phyloP scores from a whole-genome alignment of 768 basidiomycete genomes.

The Leucosporidium creatinivorum region DNA sequence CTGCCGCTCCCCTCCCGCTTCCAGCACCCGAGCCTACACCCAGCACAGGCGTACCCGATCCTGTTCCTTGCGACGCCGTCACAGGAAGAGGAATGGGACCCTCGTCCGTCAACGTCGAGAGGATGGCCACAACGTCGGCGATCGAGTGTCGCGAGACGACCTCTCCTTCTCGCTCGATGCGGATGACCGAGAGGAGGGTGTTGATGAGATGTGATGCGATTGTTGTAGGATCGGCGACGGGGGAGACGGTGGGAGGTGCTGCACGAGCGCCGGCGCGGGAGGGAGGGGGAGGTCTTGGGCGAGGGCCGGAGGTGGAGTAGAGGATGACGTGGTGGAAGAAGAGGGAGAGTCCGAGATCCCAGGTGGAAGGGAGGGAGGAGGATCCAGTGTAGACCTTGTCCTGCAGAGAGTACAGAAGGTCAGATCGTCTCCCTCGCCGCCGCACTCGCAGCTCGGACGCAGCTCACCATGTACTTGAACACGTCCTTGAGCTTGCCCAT shows the following conservation, averaged over 20 bases:
- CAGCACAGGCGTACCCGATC: slow-evolving; percentile 19
- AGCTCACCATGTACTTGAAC: slow-evolving; percentile 86
- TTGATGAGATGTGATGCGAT: slow-evolving; percentile 74
- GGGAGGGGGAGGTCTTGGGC: slow-evolving; percentile 20
- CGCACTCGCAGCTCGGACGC: neutral
- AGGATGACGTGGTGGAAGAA: slow-evolving; percentile 68
- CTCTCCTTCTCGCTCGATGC: slow-evolving; percentile 83
- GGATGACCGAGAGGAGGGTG: slow-evolving; percentile 79
- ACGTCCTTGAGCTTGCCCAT: slow-evolving; percentile 84
- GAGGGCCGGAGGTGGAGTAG: slow-evolving; percentile 34
- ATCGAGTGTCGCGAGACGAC: slow-evolving; percentile 51
- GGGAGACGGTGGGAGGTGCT: slow-evolving; percentile 14
- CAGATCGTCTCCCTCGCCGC: neutral
- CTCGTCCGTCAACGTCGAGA: slow-evolving; percentile 30
- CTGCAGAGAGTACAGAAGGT: slow-evolving; percentile 46
- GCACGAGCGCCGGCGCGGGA: neutral
- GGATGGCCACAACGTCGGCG: slow-evolving; percentile 26
- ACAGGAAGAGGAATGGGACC: slow-evolving; percentile 24
- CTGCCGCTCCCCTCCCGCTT: slow-evolving; percentile 9
- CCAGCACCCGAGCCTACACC: slow-evolving; percentile 19
- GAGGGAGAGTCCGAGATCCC: slow-evolving; percentile 70
- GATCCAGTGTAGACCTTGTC: slow-evolving; percentile 78
- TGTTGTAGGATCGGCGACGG: slow-evolving; percentile 48
- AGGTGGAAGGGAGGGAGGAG: slow-evolving; percentile 69
- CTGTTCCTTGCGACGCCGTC: slow-evolving; percentile 7